These are phyloP conservation scores for Zygosaccharomyces gambellarensis DNA, from an alignment of 805 yeast species.

Conservation along the genomic window DNA sequence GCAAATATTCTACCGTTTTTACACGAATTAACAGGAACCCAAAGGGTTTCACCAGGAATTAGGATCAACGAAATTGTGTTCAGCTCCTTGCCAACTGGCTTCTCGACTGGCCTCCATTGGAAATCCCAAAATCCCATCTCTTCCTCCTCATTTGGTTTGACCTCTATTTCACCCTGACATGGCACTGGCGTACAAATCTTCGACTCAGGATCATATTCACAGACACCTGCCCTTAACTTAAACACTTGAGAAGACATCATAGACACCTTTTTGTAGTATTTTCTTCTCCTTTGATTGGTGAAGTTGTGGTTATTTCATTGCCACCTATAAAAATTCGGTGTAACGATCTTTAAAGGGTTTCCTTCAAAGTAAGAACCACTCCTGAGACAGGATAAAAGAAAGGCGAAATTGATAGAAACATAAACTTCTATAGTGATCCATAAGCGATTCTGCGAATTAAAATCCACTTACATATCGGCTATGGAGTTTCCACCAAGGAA, in stretches of 20 bases:
- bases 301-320: background rate
- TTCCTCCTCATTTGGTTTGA: conserved; percentile 32
- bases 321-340: background rate
- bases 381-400: background rate
- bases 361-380: background rate
- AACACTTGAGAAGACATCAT: conserved; percentile 15
- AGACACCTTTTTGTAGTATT: background rate
- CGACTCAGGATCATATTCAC: conserved; percentile 52
- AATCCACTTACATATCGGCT: background rate
- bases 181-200: conserved; percentile 54
- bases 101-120: conserved; percentile 32
- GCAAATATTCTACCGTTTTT: conserved; percentile 72
- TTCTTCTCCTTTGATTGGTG: background rate
- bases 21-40: conserved; percentile 65
- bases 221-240: conserved; percentile 61
- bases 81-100: conserved; percentile 24
- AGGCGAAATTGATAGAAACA: background rate
- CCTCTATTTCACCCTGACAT: conserved; percentile 44
- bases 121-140: conserved; percentile 34
- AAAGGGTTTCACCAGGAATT: conserved; percentile 80
- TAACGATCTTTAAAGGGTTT: background rate
- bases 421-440: background rate
- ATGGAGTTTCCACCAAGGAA: conserved; percentile 58
- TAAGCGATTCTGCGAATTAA: background rate
- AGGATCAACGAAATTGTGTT: conserved; percentile 48